Evolutionary conservation across 176 grass and related monocot genomes (phyloP).

Genomic region (Pontederia crassipes): DNA sequence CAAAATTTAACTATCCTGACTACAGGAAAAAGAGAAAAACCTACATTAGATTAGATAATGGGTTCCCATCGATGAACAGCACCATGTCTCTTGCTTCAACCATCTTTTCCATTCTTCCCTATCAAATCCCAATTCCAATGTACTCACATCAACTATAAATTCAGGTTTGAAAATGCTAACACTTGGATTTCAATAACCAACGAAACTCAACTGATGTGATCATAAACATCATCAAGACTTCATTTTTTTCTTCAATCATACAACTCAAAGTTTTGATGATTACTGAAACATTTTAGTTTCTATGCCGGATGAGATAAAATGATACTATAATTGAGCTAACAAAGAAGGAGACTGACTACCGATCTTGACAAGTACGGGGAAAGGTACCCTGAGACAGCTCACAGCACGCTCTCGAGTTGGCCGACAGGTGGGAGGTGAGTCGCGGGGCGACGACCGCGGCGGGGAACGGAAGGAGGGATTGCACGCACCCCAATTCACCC

Average conservation of each 20-base stretch:
- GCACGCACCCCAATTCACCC: slow-evolving; percentile 37
- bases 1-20: background rate
- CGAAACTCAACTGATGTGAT: no score
- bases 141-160: slow-evolving; percentile 6
- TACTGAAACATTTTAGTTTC: no score
- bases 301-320: no score
- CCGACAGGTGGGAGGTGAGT: slow-evolving; percentile 54
- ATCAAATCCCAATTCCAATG: slow-evolving; percentile 24
- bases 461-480: slow-evolving; percentile 39
- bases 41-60: slow-evolving; percentile 21
- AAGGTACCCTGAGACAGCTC: slow-evolving; percentile 98
- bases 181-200: no score
- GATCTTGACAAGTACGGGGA: slow-evolving; percentile 41
- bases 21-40: slow-evolving; percentile 23
- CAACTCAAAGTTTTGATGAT: background rate
- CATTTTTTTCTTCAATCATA: background rate
- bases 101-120: slow-evolving; percentile 29
- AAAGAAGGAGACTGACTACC: slow-evolving; percentile 1
- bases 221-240: background rate
- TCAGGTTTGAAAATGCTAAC: background rate
- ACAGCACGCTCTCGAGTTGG: slow-evolving; percentile 60
- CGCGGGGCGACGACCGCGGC: slow-evolving; percentile 21
- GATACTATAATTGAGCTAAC: background rate
- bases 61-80: background rate
- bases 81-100: slow-evolving; percentile 28